Evolutionary conservation across 495 filamentous ascomycete species (phyloP), one percentile per base, ranked within the genome.

Genomic region (Chaetomium tenue): DNA sequence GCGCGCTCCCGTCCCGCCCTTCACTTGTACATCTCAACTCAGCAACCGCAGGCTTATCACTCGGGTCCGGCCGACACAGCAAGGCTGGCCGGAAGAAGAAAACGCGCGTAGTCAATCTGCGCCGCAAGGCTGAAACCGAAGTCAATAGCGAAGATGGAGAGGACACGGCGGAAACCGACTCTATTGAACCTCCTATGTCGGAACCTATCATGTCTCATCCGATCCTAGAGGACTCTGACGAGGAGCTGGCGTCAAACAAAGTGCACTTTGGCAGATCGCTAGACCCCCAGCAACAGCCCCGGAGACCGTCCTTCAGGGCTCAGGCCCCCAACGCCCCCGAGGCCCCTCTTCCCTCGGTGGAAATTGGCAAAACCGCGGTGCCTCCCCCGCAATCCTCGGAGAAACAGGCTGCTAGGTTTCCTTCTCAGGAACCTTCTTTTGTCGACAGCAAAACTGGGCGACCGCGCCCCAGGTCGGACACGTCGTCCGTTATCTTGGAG

Each of bases 51-150:
- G 88, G 89, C 0, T 77, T 93, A 47, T 84, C 81, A 23, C 78
- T 91, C 44, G 88, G 87, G 1, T 79, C 86, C 16, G 84, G 84
- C 39, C 82, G 86, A 42, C 84, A 89, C 68, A 83, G 86, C 9
- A 88, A 90, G 72, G 76, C 84, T n/a, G 84, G 84, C 30, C 84
- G 91, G 37, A 93, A 89, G 73, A 89, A 91, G 74, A 98, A 96
- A 84, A 92, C 86, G 64, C 85, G 94, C n/a, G 90, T 98, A 33
- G 91, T 98, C 63, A 92, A 98, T 72, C 77, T 98, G 50, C 88
- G 93, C 7, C 82, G 83, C 46, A 86, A 82, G 71, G 75, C 82
- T 47, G 82, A 84, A 40, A 79, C 81, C n/a, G 82, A 86, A 65
- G 83, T 81, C 44, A 69, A 66, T 52, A 83, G 78, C 56, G 81